These are phyloP conservation scores for Xylaria sp. DNA, from an alignment of 2,329 filamentous ascomycete species.

Conservation along the genomic window DNA sequence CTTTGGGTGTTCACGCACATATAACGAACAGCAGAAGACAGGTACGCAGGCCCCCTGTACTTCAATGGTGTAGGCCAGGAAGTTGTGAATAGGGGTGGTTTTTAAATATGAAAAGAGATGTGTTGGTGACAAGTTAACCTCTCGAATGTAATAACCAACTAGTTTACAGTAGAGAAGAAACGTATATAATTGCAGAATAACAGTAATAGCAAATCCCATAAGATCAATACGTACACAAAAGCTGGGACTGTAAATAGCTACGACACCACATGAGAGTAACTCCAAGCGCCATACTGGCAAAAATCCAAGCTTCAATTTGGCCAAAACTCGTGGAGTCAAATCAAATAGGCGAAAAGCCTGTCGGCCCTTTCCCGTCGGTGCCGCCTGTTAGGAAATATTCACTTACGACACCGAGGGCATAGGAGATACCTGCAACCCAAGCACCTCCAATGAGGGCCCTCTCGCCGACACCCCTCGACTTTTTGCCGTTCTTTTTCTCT, in stretches of 20 bases:
- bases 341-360: slow-evolving; percentile 46
- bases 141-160: not conserved
- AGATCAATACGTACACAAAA: slow-evolving; percentile 9
- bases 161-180: slow-evolving; percentile 22
- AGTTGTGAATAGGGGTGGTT: not conserved
- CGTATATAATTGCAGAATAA: not conserved
- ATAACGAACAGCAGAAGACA: not conserved
- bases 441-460: slow-evolving; percentile 64
- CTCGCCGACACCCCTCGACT: slow-evolving; percentile 57
- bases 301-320: not conserved
- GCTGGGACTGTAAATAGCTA: not conserved
- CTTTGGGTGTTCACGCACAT: no score
- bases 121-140: not conserved
- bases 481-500: slow-evolving; percentile 43
- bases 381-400: slow-evolving; percentile 67
- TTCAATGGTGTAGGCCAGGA: not conserved
- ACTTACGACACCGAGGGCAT: slow-evolving; percentile 67
- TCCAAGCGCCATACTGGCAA: slow-evolving; percentile 27
- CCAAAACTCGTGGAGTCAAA: not conserved
- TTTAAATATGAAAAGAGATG: not conserved
- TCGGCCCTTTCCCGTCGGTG: slow-evolving; percentile 54
- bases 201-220: slow-evolving; percentile 2
- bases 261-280: slow-evolving; percentile 6
- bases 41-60: not conserved
- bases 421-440: slow-evolving; percentile 66